phyloP scores from a whole-genome alignment of 345 rosid species.

The Anacardium occidentale region DNA sequence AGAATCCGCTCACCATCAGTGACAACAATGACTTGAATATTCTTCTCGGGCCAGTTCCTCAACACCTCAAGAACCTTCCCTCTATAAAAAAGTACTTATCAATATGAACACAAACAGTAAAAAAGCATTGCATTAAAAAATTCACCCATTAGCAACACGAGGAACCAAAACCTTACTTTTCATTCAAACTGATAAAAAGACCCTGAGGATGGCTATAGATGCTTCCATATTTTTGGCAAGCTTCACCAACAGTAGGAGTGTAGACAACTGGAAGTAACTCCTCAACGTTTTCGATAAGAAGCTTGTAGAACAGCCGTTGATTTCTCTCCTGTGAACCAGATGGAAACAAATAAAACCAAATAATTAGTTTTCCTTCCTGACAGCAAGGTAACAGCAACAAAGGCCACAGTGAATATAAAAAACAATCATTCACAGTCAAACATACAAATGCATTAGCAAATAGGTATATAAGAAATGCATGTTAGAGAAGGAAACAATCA shows the following conservation, averaged over 20 bases:
- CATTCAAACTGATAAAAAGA: slow-evolving; percentile 88
- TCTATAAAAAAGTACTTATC: slow-evolving; percentile 35
- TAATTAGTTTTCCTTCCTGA: neutral
- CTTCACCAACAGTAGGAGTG: slow-evolving; percentile 98
- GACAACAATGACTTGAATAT: slow-evolving; percentile 93
- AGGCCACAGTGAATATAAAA: neutral
- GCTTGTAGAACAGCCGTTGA: slow-evolving; percentile 86
- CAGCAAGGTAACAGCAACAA: neutral
- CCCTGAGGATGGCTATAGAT: slow-evolving; percentile 97
- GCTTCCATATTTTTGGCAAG: slow-evolving; percentile 97
- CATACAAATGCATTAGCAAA: neutral
- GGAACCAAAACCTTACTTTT: slow-evolving; percentile 56
- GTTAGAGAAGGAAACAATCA: neutral
- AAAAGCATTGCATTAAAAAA: neutral
- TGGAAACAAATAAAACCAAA: neutral
- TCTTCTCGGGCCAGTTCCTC: slow-evolving; percentile 95
- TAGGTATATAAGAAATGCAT: neutral
- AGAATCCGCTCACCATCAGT: slow-evolving; percentile 96
- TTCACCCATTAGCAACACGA: neutral
- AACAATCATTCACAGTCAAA: neutral
- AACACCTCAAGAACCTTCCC: slow-evolving; percentile 85
- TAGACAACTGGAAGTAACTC: slow-evolving; percentile 93
- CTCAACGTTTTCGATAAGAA: slow-evolving; percentile 84
- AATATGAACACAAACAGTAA: slow-evolving; percentile 13
- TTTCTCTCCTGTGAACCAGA: slow-evolving; percentile 65